A percentile compares a stretch with the other conserved stretches of the same genome.
Conservation (phyloP, 495 filamentous ascomycete species). For the Alectoria sarmentosa region DNA sequence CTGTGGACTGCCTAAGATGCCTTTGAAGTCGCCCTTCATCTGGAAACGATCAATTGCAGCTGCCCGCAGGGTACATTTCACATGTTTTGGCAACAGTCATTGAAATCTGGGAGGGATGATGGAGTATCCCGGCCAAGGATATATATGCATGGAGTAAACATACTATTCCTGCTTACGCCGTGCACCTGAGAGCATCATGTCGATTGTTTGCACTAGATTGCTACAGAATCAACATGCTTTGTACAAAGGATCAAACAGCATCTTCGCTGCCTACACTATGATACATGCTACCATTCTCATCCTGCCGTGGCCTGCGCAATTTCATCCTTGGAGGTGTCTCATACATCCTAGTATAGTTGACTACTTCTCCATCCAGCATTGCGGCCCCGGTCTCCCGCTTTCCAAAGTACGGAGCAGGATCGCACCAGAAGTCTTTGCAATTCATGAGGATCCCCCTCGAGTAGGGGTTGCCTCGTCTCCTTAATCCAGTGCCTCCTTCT, state of each 20-base stretch:
- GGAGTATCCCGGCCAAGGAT: too few species aligned
- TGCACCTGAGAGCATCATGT: too few species aligned
- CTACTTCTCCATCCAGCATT: conserved; percentile 64
- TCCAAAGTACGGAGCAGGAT: conserved; percentile 75
- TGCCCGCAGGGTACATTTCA: too few species aligned
- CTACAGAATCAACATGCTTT: neutral
- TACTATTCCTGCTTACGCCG: too few species aligned
- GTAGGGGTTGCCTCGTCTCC: conserved; percentile 67
- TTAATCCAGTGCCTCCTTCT: conserved; percentile 41
- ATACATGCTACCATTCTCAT: conserved; percentile 27
- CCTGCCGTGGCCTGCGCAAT: conserved; percentile 30
- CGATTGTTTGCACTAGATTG: neutral
- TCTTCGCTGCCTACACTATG: conserved; percentile 34
- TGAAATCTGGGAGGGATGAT: too few species aligned
- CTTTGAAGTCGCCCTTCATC: too few species aligned
- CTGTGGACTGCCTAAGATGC: too few species aligned
- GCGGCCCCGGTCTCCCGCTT: conserved; percentile 58
- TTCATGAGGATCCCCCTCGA: conserved; percentile 74
- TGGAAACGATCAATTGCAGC: too few species aligned
- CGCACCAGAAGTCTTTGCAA: conserved; percentile 95
- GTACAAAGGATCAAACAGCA: conserved; percentile 19
- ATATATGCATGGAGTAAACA: too few species aligned
- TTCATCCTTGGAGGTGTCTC: conserved; percentile 68
- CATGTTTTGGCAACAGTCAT: too few species aligned
- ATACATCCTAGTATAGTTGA: conserved; percentile 88